Base-by-base conservation (phyloP, 495 filamentous ascomycete genomes). In the Penicillium chermesinum region DNA sequence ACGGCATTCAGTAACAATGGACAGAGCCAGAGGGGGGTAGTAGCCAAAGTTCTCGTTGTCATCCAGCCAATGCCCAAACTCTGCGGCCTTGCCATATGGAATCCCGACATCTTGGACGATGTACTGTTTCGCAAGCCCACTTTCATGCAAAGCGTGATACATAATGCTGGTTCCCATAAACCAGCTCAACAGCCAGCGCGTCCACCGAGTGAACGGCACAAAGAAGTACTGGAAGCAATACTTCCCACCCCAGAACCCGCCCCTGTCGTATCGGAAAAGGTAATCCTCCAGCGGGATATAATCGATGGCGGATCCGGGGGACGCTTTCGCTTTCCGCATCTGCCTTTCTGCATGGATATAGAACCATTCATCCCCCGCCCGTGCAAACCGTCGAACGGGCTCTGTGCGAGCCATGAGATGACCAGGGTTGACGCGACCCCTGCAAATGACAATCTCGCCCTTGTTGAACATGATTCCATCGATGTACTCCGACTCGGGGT, bases 221-320 rank as follows among this genome's bases (percentile, higher is more conserved):
- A 70, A 60, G 61, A 83, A 80, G 55, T 82, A 83, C 1, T 62
- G 48, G 58, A 78, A 83, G 0, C 75, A 70, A 10, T 67, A 72
- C 5, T 55, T 52, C 5, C 72, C 78, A 12, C 73, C 71, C 73
- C 79, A 83, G 57, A 83, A 84, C 7, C 70, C 79, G 15, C 81
- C 80, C 3, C 81, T 75, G 51, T 84, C 80, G 55, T 84, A 83
- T 2, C 81, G 76, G 58, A 84, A 83, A 27, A 81, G 70, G 47
- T 84, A 83, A 25, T 83, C 78, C 5, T 63, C 66, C 7, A 82
- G 58, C 10, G 80, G 80, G 33, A 82, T 75, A 19, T 63, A 59
- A 33, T 83, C 76, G 20, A 30, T 42, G 35, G 41, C 12, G 2
- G 14, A 19, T 15, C 12, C 19, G 15, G 19, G 20, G 7, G 46